These are phyloP conservation scores for Phytophthora agathidicida DNA, from an alignment of 352 stramenopile species.

Conservation along the genomic window DNA sequence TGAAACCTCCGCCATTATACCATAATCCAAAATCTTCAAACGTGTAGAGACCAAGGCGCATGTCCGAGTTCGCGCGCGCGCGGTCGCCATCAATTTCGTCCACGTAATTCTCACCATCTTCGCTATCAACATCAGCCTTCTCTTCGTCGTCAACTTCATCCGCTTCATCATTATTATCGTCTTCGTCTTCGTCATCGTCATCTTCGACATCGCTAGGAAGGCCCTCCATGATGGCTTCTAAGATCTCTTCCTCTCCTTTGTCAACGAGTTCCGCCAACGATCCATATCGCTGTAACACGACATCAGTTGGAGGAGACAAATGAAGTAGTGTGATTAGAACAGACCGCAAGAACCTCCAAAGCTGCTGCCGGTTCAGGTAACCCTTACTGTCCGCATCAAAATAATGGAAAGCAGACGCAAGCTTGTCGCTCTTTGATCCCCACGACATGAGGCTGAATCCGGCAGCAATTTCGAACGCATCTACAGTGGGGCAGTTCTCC, in stretches of 20 bases:
- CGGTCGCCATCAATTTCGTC: slow-evolving; percentile 48
- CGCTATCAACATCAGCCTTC: slow-evolving; percentile 27
- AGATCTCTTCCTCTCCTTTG: slow-evolving; percentile 76
- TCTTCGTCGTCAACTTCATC: slow-evolving; percentile 26
- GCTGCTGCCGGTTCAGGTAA: slow-evolving; percentile 77
- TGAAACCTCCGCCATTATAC: slow-evolving; percentile 86
- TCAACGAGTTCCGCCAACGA: slow-evolving; percentile 80
- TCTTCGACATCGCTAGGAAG: slow-evolving; percentile 35
- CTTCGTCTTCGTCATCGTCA: slow-evolving; percentile 34
- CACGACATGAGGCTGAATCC: slow-evolving; percentile 83
- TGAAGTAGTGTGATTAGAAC: slow-evolving; percentile 77
- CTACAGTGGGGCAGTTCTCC: slow-evolving; percentile 65
- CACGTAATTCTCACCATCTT: slow-evolving; percentile 30
- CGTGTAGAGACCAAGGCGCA: slow-evolving; percentile 62
- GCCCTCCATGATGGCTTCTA: slow-evolving; percentile 77
- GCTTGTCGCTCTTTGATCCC: slow-evolving; percentile 89
- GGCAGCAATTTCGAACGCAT: slow-evolving; percentile 85
- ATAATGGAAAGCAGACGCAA: slow-evolving; percentile 84
- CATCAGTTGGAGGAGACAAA: slow-evolving; percentile 70
- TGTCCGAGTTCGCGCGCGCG: slow-evolving; percentile 53
- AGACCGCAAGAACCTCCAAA: slow-evolving; percentile 87
- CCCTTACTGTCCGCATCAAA: slow-evolving; percentile 86
- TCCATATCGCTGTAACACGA: slow-evolving; percentile 56
- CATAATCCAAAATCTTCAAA: slow-evolving; percentile 88
- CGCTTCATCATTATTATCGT: slow-evolving; percentile 13